Percentiles rank a stretch among this genome's conserved stretches.
These are phyloP conservation scores for Polytrichum commune DNA, from an alignment of 225 moss, liverwort and hornwort species.

Conservation along the genomic window DNA sequence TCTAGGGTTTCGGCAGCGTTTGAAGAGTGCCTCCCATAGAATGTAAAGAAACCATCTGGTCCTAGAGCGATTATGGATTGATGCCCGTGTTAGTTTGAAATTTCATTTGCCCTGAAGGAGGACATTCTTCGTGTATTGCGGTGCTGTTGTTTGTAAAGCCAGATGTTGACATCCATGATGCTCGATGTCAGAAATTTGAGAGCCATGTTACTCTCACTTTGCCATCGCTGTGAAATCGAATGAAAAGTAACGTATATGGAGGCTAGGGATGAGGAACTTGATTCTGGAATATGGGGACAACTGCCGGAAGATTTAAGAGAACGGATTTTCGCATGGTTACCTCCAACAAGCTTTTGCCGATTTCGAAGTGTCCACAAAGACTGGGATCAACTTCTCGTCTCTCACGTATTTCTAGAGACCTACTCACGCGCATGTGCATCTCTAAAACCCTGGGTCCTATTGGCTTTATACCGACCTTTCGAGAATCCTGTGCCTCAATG, in stretches of 20 bases:
- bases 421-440: constrained; percentile 3
- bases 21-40: no score
- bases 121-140: no score
- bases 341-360: constrained; percentile 11
- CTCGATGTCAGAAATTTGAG: no score
- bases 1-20: no score
- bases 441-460: constrained; percentile 1
- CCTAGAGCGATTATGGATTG: no score
- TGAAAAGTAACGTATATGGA: neutral
- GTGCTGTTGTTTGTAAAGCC: no score
- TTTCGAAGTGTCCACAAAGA: constrained; percentile 8
- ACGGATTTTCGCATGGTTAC: constrained; percentile 12
- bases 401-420: neutral
- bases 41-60: no score
- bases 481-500: constrained; percentile 6
- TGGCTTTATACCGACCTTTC: constrained; percentile 4
- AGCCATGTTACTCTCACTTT: no score
- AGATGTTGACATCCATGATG: no score
- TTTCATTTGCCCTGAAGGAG: no score
- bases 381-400: constrained; percentile 7
- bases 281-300: constrained; percentile 6
- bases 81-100: no score
- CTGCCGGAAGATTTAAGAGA: constrained; percentile 12
- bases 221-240: no score
- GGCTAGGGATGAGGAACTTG: constrained; percentile 4